A percentile compares a stretch with the other conserved stretches of the same genome.
phyloP scores from a whole-genome alignment of 1,284 basidiomycete species.

The Sanghuangporus sanghuang region DNA sequence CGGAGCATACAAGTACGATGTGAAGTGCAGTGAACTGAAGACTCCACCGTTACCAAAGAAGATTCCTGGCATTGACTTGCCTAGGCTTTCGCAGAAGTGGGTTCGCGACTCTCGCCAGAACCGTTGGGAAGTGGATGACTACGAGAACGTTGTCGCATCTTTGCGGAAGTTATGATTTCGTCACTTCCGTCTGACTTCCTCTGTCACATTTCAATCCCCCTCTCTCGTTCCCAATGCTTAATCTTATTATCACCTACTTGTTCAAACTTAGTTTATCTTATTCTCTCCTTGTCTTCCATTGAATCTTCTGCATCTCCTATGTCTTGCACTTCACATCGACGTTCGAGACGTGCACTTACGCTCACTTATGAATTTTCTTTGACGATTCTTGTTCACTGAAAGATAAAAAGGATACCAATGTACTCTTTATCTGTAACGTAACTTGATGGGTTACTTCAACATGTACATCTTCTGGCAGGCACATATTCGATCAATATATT shows the following conservation, averaged over 20 bases:
- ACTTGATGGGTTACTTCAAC: not conserved
- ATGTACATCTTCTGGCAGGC: not conserved
- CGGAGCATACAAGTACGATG: not conserved
- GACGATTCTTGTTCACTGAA: not conserved
- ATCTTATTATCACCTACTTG: not conserved
- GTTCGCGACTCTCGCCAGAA: constrained; percentile 6
- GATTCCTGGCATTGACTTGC: not conserved
- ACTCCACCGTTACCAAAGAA: not conserved
- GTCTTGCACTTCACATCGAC: not conserved
- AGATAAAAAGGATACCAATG: not conserved
- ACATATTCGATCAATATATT: not conserved
- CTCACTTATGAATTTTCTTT: not conserved
- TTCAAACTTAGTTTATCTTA: not conserved
- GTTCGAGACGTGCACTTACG: not conserved
- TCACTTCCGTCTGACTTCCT: not conserved
- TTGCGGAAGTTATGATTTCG: constrained; percentile 9
- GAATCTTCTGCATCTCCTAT: not conserved
- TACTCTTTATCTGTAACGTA: not conserved
- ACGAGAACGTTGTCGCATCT: constrained; percentile 14
- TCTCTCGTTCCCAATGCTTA: not conserved
- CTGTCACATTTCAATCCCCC: not conserved
- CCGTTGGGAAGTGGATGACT: constrained; percentile 15
- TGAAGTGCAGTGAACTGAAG: not conserved
- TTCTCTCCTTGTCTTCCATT: not conserved
- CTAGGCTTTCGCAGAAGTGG: constrained; percentile 2